Evolutionary conservation across 139 green algal species (phyloP), one percentile per base, ranked within the genome.

Genomic region (Ettlia oleoabundans): DNA sequence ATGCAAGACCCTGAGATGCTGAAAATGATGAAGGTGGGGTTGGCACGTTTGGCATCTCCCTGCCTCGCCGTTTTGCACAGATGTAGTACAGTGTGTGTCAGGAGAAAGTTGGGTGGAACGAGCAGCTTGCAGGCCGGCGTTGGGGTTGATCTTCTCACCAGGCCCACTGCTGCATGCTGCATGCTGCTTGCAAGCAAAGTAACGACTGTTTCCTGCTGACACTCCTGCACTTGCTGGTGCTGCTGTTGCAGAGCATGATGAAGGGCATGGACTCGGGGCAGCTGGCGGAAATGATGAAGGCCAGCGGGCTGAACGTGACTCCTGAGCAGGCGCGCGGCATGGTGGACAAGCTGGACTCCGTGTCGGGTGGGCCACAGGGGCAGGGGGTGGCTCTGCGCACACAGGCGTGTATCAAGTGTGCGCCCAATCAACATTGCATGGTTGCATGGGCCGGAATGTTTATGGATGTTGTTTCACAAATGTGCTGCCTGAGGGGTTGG

Each of bases 1-100:
- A 81, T 86, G 75, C 26, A 83, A 33, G 81, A 86, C 52, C 85
- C 85, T 4, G 76, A 63, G 10, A 89, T 84, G 85, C 63, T 89
- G 24, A 74, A 75, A 6, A 80, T 51, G 58, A 86, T 86, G 79
- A 66, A 82, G 63, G 76, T 75, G 30, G 10, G 70, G 3, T 69
- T n/a, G n/a, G n/a, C n/a, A n/a, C n/a, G 62, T 18, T 28, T 33
- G n/a, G 28, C 13, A 18, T 21, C 62, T 41, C 19, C 30, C 10
- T 21, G n/a, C 62, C 30, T 69, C n/a, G n/a, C n/a, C 62, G 18
- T 19, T 28, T 15, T 58, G 47, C 47, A 58, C 47, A 58, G 47
- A 15, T 58, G 10, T n/a, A n/a, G n/a, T n/a, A n/a, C n/a, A n/a
- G n/a, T n/a, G n/a, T n/a, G n/a, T n/a, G n/a, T n/a, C n/a, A n/a